phyloP scores from a whole-genome alignment of 2,329 filamentous ascomycete species.

The Colletotrichum sp. region DNA sequence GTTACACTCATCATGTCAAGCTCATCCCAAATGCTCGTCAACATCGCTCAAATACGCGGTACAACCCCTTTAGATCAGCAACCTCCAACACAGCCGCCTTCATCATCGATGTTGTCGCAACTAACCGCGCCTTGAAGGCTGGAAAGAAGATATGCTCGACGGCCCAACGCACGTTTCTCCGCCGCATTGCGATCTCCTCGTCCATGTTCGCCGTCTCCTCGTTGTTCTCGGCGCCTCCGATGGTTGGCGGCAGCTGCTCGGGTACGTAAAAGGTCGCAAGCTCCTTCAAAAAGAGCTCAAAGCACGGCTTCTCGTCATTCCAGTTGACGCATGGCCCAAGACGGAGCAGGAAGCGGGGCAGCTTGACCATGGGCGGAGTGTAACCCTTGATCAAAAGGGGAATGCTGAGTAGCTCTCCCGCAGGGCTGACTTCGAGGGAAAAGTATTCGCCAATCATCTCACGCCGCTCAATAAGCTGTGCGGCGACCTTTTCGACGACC shows the following conservation, averaged over 20 bases:
- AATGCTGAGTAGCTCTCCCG: slow-evolving; percentile 78
- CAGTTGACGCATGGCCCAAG: slow-evolving; percentile 90
- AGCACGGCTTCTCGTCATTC: slow-evolving; percentile 84
- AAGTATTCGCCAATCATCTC: slow-evolving; percentile 96
- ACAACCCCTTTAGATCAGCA: slow-evolving; percentile 90
- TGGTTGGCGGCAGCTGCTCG: slow-evolving; percentile 72
- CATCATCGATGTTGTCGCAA: slow-evolving; percentile 81
- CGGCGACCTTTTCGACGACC: slow-evolving; percentile 68
- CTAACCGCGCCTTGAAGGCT: slow-evolving; percentile 80
- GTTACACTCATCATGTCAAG: neutral
- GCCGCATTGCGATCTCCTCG: slow-evolving; percentile 60
- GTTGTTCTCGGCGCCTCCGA: slow-evolving; percentile 31
- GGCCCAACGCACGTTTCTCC: slow-evolving; percentile 73
- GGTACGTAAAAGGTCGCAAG: slow-evolving; percentile 91
- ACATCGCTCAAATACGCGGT: slow-evolving; percentile 94
- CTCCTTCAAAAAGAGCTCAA: slow-evolving; percentile 83
- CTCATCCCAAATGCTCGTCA: slow-evolving; percentile 46
- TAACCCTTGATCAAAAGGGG: slow-evolving; percentile 91
- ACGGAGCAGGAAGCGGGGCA: slow-evolving; percentile 86
- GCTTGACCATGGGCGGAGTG: slow-evolving; percentile 81
- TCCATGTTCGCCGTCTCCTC: slow-evolving; percentile 38
- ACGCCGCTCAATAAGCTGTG: slow-evolving; percentile 74
- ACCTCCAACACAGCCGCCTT: slow-evolving; percentile 81
- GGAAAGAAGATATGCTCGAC: slow-evolving; percentile 91
- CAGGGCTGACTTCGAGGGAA: slow-evolving; percentile 78